These are phyloP conservation scores for Cladosporium halotolerans DNA, from an alignment of 2,329 filamentous ascomycete genomes.

Conservation along the genomic window DNA sequence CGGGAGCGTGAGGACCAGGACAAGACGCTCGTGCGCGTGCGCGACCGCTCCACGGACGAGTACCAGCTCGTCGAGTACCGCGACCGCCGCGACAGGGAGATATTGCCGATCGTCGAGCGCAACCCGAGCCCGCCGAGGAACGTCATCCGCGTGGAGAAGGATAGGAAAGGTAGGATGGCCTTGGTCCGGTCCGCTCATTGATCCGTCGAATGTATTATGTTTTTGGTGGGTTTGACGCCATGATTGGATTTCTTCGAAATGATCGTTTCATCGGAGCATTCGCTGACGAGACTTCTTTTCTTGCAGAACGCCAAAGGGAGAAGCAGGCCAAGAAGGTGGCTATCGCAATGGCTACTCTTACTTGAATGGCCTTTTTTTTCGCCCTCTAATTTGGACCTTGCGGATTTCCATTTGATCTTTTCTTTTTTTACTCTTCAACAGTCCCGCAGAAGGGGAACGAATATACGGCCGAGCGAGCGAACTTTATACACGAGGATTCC, in stretches of 20 bases:
- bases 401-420: too few species aligned
- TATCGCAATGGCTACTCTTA: constrained; percentile 13
- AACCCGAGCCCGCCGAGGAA: constrained; percentile 43
- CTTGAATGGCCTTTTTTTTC: background rate
- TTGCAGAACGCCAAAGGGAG: background rate
- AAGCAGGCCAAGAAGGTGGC: constrained; percentile 13
- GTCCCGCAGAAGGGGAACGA: background rate
- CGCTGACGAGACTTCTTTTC: background rate
- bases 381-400: too few species aligned
- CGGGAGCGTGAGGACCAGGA: constrained; percentile 46
- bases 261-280: background rate
- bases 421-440: background rate
- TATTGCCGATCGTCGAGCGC: constrained; percentile 50
- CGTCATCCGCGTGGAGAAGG: constrained; percentile 69
- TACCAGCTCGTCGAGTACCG: constrained; percentile 41
- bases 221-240: constrained; percentile 5
- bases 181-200: constrained; percentile 70
- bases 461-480: background rate
- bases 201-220: constrained; percentile 22
- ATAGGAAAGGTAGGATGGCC: constrained; percentile 93
- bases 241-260: constrained; percentile 2
- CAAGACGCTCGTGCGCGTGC: constrained; percentile 33
- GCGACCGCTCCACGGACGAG: constrained; percentile 45
- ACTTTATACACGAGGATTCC: background rate
- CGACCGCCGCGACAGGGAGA: constrained; percentile 53